Percentiles rank a stretch among this genome's conserved stretches.
Evolutionary conservation across 768 basidiomycete species (phyloP).

Genomic region (Phylloporus sp.): DNA sequence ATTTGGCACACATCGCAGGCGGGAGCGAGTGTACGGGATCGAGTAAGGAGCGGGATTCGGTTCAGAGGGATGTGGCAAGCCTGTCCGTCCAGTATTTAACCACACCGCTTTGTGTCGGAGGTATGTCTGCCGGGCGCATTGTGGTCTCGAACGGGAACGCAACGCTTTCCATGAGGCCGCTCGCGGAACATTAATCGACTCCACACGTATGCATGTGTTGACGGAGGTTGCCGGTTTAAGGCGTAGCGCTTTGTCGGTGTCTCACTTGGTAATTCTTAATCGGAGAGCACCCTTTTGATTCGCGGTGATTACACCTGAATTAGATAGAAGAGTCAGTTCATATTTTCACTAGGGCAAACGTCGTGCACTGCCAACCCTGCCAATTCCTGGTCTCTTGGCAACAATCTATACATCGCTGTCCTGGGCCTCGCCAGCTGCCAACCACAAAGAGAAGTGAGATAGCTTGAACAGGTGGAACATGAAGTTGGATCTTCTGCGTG

Average conservation of each 20-base stretch:
- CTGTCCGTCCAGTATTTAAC: conserved; percentile 21
- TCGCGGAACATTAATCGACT: neutral
- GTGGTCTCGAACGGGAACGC: conserved; percentile 18
- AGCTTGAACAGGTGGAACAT: too few relatives aligned
- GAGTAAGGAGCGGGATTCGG: neutral
- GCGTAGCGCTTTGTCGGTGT: neutral
- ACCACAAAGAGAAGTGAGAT: too few relatives aligned
- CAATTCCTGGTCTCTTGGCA: neutral
- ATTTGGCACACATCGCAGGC: conserved; percentile 12
- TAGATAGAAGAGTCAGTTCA: neutral
- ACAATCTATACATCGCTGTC: neutral
- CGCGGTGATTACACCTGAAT: conserved; percentile 15
- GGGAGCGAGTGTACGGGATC: neutral
- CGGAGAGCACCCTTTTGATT: neutral
- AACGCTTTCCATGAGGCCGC: conserved; percentile 12
- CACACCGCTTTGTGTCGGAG: conserved; percentile 9
- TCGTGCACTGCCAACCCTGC: neutral
- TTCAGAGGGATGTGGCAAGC: neutral
- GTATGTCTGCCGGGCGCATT: conserved; percentile 13
- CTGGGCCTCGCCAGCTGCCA: too few relatives aligned
- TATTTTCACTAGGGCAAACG: neutral
- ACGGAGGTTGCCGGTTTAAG: conserved; percentile 14
- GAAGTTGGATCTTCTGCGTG: too few relatives aligned
- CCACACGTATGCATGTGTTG: conserved; percentile 3
- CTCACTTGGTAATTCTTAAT: neutral